Percentiles rank a stretch among this genome's conserved stretches.
Evolutionary conservation across 192 early-diverging fungal species (phyloP).

Genomic region (Coemansia sp.): DNA sequence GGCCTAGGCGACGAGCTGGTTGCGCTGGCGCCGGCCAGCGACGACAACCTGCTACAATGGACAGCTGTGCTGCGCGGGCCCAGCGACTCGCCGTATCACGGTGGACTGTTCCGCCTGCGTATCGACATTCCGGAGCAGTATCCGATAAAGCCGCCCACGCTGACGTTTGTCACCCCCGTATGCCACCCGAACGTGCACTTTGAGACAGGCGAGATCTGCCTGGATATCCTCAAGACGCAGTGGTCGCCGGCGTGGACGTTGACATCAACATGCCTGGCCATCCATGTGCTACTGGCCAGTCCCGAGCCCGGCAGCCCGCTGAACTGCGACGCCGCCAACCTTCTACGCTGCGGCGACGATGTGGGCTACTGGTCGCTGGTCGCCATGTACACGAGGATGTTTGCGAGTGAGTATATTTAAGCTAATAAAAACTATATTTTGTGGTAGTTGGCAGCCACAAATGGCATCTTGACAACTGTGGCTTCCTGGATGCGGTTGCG

Average conservation of each 20-base stretch:
- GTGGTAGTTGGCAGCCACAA: constrained; percentile 81
- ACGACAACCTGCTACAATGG: constrained; percentile 51
- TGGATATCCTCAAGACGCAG: constrained; percentile 89
- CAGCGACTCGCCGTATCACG: constrained; percentile 51
- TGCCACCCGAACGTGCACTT: constrained; percentile 96
- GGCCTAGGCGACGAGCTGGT: constrained; percentile 27
- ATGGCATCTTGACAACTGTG: constrained; percentile 90
- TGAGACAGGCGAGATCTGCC: constrained; percentile 93
- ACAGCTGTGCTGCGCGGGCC: constrained; percentile 51
- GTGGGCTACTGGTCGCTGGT: constrained; percentile 86
- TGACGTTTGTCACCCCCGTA: constrained; percentile 77
- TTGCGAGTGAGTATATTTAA: constrained; percentile 43
- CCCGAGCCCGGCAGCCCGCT: constrained; percentile 89
- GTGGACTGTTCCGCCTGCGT: constrained; percentile 80
- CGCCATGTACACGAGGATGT: constrained; percentile 76
- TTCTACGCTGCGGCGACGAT: constrained; percentile 82
- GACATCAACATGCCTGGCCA: constrained; percentile 76
- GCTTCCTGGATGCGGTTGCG: constrained; percentile 82
- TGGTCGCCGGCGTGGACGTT: constrained; percentile 98
- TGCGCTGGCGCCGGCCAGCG: constrained; percentile 31
- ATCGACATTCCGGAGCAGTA: constrained; percentile 75
- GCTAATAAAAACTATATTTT: constrained; percentile 43
- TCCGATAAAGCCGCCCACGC: constrained; percentile 65
- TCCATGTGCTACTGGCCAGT: constrained; percentile 75
- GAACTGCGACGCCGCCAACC: constrained; percentile 94